These are phyloP conservation scores for Penicillium simplicissimum DNA, from an alignment of 495 filamentous ascomycete genomes.

Conservation along the genomic window DNA sequence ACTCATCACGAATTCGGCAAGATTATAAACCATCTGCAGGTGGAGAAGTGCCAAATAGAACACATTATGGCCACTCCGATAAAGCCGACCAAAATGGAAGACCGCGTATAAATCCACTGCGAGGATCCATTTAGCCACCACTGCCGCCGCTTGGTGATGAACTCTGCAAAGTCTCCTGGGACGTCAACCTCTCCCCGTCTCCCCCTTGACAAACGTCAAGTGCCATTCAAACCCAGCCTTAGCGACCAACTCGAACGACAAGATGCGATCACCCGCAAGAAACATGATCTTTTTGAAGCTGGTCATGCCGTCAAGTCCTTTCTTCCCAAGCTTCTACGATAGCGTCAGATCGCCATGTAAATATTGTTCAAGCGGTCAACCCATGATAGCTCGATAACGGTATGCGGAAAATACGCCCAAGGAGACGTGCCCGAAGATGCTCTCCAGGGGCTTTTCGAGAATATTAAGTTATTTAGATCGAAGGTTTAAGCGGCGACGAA, in stretches of 20 bases:
- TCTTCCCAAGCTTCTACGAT: slow-evolving; percentile 86
- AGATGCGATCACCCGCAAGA: slow-evolving; percentile 97
- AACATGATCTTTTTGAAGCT: slow-evolving; percentile 99
- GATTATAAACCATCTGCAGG: slow-evolving; percentile 89
- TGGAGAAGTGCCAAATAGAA: slow-evolving; percentile 93
- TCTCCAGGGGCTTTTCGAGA: slow-evolving; percentile 93
- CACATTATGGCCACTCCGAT: slow-evolving; percentile 90
- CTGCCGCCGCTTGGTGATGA: slow-evolving; percentile 89
- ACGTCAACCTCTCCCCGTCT: slow-evolving; percentile 97
- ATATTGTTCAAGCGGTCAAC: slow-evolving; percentile 91
- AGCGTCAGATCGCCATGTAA: slow-evolving; percentile 98
- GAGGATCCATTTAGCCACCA: slow-evolving; percentile 99
- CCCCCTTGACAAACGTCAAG: slow-evolving; percentile 94
- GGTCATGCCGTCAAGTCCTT: slow-evolving; percentile 99
- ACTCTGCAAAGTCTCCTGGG: slow-evolving; percentile 86
- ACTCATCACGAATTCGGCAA: slow-evolving; percentile 80
- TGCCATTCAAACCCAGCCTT: slow-evolving; percentile 99
- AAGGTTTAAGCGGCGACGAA: slow-evolving; percentile 95
- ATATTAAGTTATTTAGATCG: slow-evolving; percentile 99
- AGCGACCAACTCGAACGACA: slow-evolving; percentile 96
- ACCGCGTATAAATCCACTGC: slow-evolving; percentile 91
- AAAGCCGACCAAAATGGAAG: slow-evolving; percentile 97
- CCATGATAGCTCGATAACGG: slow-evolving; percentile 94
- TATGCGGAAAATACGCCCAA: slow-evolving; percentile 98
- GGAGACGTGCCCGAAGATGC: slow-evolving; percentile 92